Base-by-base conservation (phyloP, 345 rosid species). In the Odontarrhena argentea region DNA sequence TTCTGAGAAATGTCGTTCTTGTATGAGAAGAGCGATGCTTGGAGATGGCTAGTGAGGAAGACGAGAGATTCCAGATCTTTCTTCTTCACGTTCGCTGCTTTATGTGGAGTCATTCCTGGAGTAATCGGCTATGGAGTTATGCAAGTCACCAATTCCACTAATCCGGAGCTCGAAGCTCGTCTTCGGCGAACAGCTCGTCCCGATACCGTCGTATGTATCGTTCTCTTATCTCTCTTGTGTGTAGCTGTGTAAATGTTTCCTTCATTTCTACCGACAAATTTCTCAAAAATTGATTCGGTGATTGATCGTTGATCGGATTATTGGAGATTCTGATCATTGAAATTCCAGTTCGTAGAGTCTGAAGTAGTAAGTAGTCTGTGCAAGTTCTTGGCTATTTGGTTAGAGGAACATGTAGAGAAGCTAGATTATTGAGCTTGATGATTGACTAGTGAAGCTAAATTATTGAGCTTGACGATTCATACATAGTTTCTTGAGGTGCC, bases 31-130 rank as follows among this genome's bases (percentile, higher is more conserved):
- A 83, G 91, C 76, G 70, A 63, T 76, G 50, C 87, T 3, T 90
- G 97, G 95, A 73, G 90, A 76, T 86, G 97, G 92, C 26, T 90
- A 14, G 95, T 87, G 79, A 77, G 69, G 84, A 79, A 75, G 82
- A 91, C 96, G 6, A 69, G 90, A 55, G 97, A 87, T 46, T 91
- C 96, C 0, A 94, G 77, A 82, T 78, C 97, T 3, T 91, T 94
- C 87, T 88, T 91, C 86, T 74, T 91, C 42, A 73, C 90, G 8
- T 91, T 94, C 75, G 99, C 96, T 57, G 79, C 99, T 63, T 57
- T 86, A 2, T 94, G 99, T 68, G 96, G 96, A 55, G 93, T 94
- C 55, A 81, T 94, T 55, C 96, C 99, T 0, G 97, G 96, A 7
- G 74, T 85, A 25, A 78, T 94, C 36, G 99, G 99, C 56, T 94